A percentile compares a stretch with the other conserved stretches of the same genome.
phyloP scores from a whole-genome alignment of 2,329 filamentous ascomycete species.

The Fusarium austroafricanum region DNA sequence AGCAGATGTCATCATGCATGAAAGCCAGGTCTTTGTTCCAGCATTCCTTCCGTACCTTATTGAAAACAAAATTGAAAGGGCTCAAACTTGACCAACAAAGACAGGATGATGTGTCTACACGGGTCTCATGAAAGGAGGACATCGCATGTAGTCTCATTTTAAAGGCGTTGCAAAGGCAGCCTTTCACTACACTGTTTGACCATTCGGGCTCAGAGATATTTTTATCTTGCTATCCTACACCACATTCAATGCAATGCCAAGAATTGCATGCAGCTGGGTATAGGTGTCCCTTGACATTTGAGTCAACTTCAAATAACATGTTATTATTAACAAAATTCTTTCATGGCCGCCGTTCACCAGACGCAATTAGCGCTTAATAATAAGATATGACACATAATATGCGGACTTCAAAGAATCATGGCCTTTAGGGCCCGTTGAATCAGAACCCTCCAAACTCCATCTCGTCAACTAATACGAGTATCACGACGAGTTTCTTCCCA shows the following conservation, averaged over 20 bases:
- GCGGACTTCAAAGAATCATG: background rate
- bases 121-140: background rate
- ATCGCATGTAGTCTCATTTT: background rate
- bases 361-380: background rate
- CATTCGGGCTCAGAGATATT: background rate
- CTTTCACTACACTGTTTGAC: background rate
- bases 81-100: background rate
- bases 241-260: background rate
- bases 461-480: background rate
- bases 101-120: background rate
- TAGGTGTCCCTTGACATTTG: background rate
- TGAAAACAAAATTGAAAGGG: conserved; percentile 1
- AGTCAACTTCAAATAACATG: background rate
- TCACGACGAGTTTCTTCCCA: conserved; percentile 5
- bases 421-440: background rate
- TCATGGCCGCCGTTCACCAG: background rate
- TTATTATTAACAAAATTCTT: conserved; percentile 6
- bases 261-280: no score
- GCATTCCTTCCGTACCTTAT: background rate
- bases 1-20: conserved; percentile 34
- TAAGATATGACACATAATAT: background rate
- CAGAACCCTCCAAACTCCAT: conserved; percentile 28
- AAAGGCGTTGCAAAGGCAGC: background rate
- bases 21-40: conserved; percentile 26
- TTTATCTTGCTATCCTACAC: conserved; percentile 12